Evolutionary conservation across 148 eudicot species (phyloP).

Genomic region (Amaranthus hypochondriacus): DNA sequence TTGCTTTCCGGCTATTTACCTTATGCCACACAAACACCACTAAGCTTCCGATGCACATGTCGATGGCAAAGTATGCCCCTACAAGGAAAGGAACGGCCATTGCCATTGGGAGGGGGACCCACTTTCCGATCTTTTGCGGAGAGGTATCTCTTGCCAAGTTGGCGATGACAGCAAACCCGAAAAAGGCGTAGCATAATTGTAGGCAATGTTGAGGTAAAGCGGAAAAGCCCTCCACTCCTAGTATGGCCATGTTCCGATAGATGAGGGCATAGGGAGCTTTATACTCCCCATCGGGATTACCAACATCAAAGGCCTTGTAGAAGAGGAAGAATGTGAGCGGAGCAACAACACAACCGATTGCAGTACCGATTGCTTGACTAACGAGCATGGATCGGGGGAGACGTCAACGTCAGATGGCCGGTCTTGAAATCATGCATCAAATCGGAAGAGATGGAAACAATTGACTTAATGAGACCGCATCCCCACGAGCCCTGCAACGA

Average conservation of each 20-base stretch:
- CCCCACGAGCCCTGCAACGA: constrained; percentile 86
- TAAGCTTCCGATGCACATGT: constrained; percentile 83
- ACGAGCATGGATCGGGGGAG: constrained; percentile 80
- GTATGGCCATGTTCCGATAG: constrained; percentile 83
- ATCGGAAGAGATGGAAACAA: constrained; percentile 71
- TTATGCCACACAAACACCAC: constrained; percentile 60
- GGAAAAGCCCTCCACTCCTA: constrained; percentile 82
- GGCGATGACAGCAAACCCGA: constrained; percentile 55
- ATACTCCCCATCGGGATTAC: constrained; percentile 74
- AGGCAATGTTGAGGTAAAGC: constrained; percentile 82
- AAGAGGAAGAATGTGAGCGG: constrained; percentile 56
- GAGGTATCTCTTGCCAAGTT: constrained; percentile 52
- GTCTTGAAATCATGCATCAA: constrained; percentile 90
- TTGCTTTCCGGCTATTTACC: constrained; percentile 48
- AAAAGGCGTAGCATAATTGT: constrained; percentile 69
- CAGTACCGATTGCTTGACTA: constrained; percentile 81
- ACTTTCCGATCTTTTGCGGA: constrained; percentile 43
- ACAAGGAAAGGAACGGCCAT: constrained; percentile 95
- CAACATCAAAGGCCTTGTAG: constrained; percentile 72
- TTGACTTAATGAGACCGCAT: constrained; percentile 77
- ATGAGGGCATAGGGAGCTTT: constrained; percentile 82
- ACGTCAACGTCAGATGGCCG: constrained; percentile 73
- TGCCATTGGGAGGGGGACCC: constrained; percentile 79
- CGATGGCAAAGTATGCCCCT: constrained; percentile 82
- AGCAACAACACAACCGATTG: constrained; percentile 76